Evolutionary conservation across 805 yeast genomes (phyloP).

Genomic region (Saturnispora dispora): DNA sequence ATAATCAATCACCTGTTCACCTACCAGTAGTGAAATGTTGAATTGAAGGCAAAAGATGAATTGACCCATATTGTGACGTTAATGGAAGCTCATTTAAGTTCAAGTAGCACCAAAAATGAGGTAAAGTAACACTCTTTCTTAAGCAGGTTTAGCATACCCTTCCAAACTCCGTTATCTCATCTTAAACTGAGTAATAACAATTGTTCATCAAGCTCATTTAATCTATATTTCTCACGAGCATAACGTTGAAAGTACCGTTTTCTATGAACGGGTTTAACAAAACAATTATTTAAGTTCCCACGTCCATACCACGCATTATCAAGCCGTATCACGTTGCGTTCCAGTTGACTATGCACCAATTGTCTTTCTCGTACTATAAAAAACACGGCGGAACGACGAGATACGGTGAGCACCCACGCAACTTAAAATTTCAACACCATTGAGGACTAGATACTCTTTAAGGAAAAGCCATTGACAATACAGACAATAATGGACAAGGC

Average conservation of each 20-base stretch:
- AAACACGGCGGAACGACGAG: not conserved
- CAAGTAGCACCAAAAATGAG: not conserved
- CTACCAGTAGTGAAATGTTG: not conserved
- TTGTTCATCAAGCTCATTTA: not conserved
- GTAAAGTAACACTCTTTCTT: too few species aligned
- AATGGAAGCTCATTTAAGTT: too few species aligned
- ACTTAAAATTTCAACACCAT: not conserved
- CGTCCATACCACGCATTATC: not conserved
- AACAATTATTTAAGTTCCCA: not conserved
- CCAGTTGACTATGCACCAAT: not conserved
- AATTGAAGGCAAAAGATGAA: too few species aligned
- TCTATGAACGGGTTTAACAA: not conserved
- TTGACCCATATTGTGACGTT: too few species aligned
- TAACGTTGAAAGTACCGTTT: too few species aligned
- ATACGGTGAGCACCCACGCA: not conserved
- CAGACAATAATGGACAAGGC: constrained; percentile 26
- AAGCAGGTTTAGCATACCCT: not conserved
- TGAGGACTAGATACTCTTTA: not conserved
- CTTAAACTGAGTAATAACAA: not conserved
- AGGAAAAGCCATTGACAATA: not conserved
- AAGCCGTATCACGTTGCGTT: not conserved
- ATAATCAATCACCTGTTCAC: not conserved
- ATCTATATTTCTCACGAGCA: not conserved
- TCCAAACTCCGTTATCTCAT: not conserved
- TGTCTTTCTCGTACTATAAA: not conserved